Base-by-base conservation (phyloP, 2,329 filamentous ascomycete species). In the Colletotrichum aenigma region DNA sequence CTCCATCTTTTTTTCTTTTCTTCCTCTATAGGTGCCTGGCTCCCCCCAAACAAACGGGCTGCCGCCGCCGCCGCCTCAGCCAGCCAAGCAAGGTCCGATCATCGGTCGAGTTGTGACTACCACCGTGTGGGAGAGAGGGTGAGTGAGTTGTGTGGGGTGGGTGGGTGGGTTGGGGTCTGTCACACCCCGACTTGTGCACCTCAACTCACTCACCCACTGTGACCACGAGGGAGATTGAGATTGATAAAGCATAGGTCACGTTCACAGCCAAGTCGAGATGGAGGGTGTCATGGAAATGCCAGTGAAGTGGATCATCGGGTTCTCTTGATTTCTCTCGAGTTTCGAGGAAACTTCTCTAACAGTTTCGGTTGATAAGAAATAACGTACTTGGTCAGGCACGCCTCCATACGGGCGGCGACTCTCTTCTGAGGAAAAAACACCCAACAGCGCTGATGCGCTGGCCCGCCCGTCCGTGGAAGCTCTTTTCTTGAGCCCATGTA, bases 321-420 rank as follows among this genome's bases (percentile, higher is more conserved):
- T 65, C 21, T 71, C 28, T 73, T 38, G 52, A 56, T 38, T 73
- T 32, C 68, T 73, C 62, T 73, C 62, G 62, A 62, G 36, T 68
- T 34, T 75, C 64, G 38, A 68, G 66, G 26, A n/a, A 26, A 55
- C 65, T 56, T 32, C 62, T 71, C 21, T 65, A 75, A 70, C 18
- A 65, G 61, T 65, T 34, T 16, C 15, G 32, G 43, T 24, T 36
- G 15, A 36, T 58, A 36, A 48, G 36, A 66, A 65, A 58, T 28
- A 71, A 58, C 26, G 65, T 62, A 66, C 62, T 66, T 64, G 61
- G 52, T 77, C 72, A 69, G 65, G 64, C 71, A 60, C 70, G 52
- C 67, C 71, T 61, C 34, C 16, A 16, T 16, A 4, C 34, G 71
- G 61, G 60, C 60, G 60, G 67, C 71, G 67, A 71, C 71, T 60